Evolutionary conservation across 306 rosid genomes (phyloP).

Genomic region (Oemleria cerasiformis): DNA sequence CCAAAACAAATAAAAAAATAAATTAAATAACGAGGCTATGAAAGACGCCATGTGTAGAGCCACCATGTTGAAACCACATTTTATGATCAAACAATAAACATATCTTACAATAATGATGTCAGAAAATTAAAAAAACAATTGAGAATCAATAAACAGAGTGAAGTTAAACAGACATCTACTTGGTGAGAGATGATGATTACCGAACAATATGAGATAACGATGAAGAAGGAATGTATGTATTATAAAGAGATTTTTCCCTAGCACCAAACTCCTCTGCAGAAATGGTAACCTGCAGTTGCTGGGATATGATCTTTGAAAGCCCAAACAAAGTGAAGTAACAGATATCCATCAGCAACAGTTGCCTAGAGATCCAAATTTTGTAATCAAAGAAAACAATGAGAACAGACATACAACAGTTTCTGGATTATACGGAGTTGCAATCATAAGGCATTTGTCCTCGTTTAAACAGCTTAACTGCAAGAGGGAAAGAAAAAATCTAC

Average conservation of each 20-base stretch:
- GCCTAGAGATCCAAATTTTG: background rate
- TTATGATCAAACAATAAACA: background rate
- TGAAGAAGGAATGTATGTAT: slow-evolving; percentile 41
- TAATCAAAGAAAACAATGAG: slow-evolving; percentile 17
- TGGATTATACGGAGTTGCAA: slow-evolving; percentile 46
- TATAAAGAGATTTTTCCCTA: slow-evolving; percentile 48
- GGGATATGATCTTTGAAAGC: slow-evolving; percentile 39
- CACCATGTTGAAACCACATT: background rate
- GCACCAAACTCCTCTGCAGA: slow-evolving; percentile 67
- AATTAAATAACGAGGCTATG: background rate
- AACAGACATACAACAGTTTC: slow-evolving; percentile 50
- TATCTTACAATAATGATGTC: background rate
- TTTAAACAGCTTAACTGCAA: slow-evolving; percentile 58
- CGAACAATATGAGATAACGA: slow-evolving; percentile 46
- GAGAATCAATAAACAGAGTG: background rate
- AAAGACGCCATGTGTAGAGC: background rate
- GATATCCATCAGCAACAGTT: slow-evolving; percentile 27
- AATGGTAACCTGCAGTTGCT: slow-evolving; percentile 49
- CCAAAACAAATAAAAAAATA: too few relatives aligned
- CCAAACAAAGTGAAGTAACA: slow-evolving; percentile 29
- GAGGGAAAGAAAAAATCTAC: slow-evolving; percentile 12
- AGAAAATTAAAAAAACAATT: background rate
- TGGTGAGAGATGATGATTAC: slow-evolving; percentile 42
- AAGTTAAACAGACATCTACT: background rate
- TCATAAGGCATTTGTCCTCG: slow-evolving; percentile 48